Percentiles rank a stretch among this genome's conserved stretches.
Conservation (phyloP, 331 rosid genomes). For the Quercus tomentella region DNA sequence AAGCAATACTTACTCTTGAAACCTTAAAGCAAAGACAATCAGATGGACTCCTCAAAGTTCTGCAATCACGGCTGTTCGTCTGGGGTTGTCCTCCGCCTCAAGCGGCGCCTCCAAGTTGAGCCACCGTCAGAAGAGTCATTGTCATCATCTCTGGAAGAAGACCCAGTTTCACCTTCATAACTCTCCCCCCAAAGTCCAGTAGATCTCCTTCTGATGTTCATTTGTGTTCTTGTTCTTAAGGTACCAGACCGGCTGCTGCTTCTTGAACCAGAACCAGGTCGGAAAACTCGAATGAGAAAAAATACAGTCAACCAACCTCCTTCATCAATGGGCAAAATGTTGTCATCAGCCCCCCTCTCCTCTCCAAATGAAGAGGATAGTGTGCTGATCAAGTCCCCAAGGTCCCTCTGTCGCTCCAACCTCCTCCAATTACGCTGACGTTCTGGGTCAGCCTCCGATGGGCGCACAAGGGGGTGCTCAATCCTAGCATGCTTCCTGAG, state of each 20-base stretch:
- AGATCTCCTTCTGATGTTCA: conserved; percentile 75
- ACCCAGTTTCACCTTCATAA: conserved; percentile 71
- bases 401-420: conserved; percentile 93
- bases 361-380: conserved; percentile 87
- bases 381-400: conserved; percentile 88
- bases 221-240: conserved; percentile 70
- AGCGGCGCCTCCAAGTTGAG: conserved; percentile 59
- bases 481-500: conserved; percentile 94
- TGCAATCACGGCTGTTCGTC: conserved; percentile 58
- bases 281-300: conserved; percentile 71
- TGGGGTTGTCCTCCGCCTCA: conserved; percentile 58
- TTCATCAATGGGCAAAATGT: conserved; percentile 62
- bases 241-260: conserved; percentile 64
- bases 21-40: conserved; percentile 15
- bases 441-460: conserved; percentile 87
- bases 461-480: conserved; percentile 83
- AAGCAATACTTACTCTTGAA: conserved; percentile 35
- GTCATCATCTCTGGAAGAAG: conserved; percentile 71
- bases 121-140: conserved; percentile 83
- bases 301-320: conserved; percentile 88
- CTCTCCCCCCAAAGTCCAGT: conserved; percentile 77
- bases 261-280: conserved; percentile 54
- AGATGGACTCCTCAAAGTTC: conserved; percentile 6
- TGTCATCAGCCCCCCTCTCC: conserved; percentile 66
- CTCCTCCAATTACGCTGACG: conserved; percentile 92